Evolutionary conservation across 2,329 filamentous ascomycete genomes (phyloP).

Genomic region (Geosmithia flava): DNA sequence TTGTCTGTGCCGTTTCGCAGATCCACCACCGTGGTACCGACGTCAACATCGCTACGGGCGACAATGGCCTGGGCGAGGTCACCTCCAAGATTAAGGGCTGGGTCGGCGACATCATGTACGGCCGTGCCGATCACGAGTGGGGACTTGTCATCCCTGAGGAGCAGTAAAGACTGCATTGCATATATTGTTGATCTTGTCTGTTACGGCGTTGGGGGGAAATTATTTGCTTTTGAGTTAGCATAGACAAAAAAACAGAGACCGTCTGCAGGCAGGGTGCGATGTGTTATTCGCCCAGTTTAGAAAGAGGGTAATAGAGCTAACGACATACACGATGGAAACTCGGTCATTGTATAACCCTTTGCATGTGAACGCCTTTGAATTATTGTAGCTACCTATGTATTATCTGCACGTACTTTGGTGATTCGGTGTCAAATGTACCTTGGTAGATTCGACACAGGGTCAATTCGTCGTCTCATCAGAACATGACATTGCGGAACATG

Average conservation of each 20-base stretch:
- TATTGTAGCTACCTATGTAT: too few relatives aligned
- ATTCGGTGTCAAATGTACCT: neutral
- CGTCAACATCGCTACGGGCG: conserved; percentile 48
- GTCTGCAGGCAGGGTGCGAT: neutral
- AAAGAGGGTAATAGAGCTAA: neutral
- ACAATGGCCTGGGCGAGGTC: conserved; percentile 37
- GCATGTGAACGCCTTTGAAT: neutral
- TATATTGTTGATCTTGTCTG: neutral
- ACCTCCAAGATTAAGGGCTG: conserved; percentile 53
- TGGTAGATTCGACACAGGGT: neutral
- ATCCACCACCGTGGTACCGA: conserved; percentile 57
- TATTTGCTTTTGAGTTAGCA: neutral
- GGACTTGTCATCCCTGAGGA: conserved; percentile 55
- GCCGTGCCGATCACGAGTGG: conserved; percentile 56
- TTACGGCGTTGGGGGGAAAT: neutral
- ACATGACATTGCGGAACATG: conserved; percentile 10
- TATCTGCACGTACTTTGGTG: too few relatives aligned
- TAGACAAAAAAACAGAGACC: neutral
- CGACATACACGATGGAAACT: conserved; percentile 1
- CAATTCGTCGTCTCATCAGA: neutral
- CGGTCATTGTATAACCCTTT: neutral
- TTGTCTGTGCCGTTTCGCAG: conserved; percentile 54
- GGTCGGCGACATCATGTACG: conserved; percentile 66
- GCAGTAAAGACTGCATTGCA: conserved; percentile 13
- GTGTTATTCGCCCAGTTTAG: neutral